Conservation (phyloP, 2,329 filamentous ascomycete genomes). For the Aspergillus fumigatiaffinis region DNA sequence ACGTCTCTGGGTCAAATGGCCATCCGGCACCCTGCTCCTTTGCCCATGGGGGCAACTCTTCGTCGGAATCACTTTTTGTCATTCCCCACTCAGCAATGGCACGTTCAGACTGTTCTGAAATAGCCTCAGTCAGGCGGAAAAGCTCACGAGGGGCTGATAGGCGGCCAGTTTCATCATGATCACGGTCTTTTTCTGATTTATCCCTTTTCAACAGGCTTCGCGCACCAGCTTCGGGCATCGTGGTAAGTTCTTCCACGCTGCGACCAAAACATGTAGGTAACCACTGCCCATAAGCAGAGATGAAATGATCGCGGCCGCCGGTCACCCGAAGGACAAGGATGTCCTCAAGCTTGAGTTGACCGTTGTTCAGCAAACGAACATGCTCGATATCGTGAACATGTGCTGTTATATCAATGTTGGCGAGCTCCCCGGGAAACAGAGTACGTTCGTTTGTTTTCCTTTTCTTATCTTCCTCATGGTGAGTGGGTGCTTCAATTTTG, state of each 20-base stretch:
- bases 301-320: slow-evolving; percentile 85
- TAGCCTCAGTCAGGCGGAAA: slow-evolving; percentile 79
- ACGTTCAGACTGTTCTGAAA: slow-evolving; percentile 59
- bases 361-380: slow-evolving; percentile 68
- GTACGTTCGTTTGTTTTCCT: slow-evolving; percentile 51
- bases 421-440: slow-evolving; percentile 80
- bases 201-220: slow-evolving; percentile 55
- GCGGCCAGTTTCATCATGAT: slow-evolving; percentile 41
- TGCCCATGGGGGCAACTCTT: slow-evolving; percentile 48
- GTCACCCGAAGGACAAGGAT: slow-evolving; percentile 81
- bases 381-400: slow-evolving; percentile 61
- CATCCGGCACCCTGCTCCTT: slow-evolving; percentile 46
- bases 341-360: slow-evolving; percentile 66
- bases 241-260: slow-evolving; percentile 82
- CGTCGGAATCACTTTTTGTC: slow-evolving; percentile 42
- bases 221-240: slow-evolving; percentile 72
- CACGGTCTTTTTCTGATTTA: slow-evolving; percentile 30
- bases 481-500: slow-evolving; percentile 55
- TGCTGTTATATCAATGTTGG: slow-evolving; percentile 64
- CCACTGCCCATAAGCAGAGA: slow-evolving; percentile 76
- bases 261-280: slow-evolving; percentile 76
- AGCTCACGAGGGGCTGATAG: slow-evolving; percentile 84
- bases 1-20: slow-evolving; percentile 56
- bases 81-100: slow-evolving; percentile 62
- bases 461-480: slow-evolving; percentile 29